phyloP scores from a whole-genome alignment of 805 yeast species.

The Nakazawaea ambrosiae region DNA sequence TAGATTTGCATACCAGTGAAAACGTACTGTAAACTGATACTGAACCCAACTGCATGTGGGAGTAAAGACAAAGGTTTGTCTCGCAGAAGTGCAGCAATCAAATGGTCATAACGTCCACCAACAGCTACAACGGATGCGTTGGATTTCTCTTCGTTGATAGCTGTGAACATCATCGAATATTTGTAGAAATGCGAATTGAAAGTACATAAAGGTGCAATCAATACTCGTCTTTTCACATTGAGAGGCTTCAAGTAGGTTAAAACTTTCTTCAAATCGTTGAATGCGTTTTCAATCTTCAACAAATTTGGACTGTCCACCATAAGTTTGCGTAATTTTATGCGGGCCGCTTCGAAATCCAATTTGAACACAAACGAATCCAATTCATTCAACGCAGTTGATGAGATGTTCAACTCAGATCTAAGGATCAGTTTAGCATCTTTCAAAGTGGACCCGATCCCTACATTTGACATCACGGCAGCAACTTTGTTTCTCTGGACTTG shows the following conservation, averaged over 20 bases:
- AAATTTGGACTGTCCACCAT: constrained; percentile 71
- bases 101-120: constrained; percentile 87
- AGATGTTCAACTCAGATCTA: constrained; percentile 62
- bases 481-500: constrained; percentile 67
- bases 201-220: constrained; percentile 76
- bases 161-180: constrained; percentile 85
- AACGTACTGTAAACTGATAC: constrained; percentile 66
- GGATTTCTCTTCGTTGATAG: constrained; percentile 56
- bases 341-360: constrained; percentile 60
- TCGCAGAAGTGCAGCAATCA: constrained; percentile 62
- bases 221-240: constrained; percentile 51
- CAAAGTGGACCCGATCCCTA: constrained; percentile 61
- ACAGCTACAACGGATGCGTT: constrained; percentile 58
- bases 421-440: constrained; percentile 45
- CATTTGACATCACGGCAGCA: constrained; percentile 64
- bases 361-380: constrained; percentile 74
- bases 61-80: constrained; percentile 23
- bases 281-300: constrained; percentile 51
- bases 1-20: constrained; percentile 43
- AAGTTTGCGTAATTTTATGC: constrained; percentile 52
- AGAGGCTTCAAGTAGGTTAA: constrained; percentile 45
- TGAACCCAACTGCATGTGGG: constrained; percentile 78
- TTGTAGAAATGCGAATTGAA: constrained; percentile 75
- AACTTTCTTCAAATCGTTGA: constrained; percentile 57
- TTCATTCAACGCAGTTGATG: constrained; percentile 78